Percentiles rank a stretch among this genome's conserved stretches.
These are phyloP conservation scores for Monosporascus cannonballus DNA, from an alignment of 2,329 filamentous ascomycete species.

Conservation along the genomic window DNA sequence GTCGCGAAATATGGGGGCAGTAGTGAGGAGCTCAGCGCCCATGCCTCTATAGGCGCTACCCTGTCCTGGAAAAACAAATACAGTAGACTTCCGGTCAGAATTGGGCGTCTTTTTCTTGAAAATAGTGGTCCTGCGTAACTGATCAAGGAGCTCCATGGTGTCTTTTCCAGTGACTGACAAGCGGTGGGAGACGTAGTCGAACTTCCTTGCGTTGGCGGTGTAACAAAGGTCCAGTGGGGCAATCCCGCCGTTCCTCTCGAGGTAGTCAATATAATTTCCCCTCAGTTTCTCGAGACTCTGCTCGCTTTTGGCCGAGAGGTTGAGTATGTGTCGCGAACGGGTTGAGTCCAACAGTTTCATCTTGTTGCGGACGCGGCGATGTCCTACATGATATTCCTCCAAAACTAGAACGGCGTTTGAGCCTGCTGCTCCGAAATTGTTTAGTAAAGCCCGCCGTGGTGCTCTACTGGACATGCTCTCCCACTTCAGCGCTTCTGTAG, in stretches of 20 bases:
- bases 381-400: slow-evolving; percentile 9
- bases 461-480: background rate
- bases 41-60: slow-evolving; percentile 25
- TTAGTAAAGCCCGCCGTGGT: slow-evolving; percentile 23
- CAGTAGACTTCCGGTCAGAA: background rate
- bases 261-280: slow-evolving; percentile 3
- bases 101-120: background rate
- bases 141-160: slow-evolving; percentile 1
- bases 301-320: slow-evolving; percentile 12
- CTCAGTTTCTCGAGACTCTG: slow-evolving; percentile 4
- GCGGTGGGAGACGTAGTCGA: slow-evolving; percentile 7
- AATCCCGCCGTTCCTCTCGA: slow-evolving; percentile 2
- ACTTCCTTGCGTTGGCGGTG: slow-evolving; percentile 14
- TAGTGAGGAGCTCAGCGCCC: slow-evolving; percentile 22
- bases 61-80: slow-evolving; percentile 30
- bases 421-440: slow-evolving; percentile 30
- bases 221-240: slow-evolving; percentile 14
- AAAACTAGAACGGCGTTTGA: slow-evolving; percentile 20
- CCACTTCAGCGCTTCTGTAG: slow-evolving; percentile 3
- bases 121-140: background rate
- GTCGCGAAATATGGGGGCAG: slow-evolving; percentile 19
- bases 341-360: background rate
- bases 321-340: slow-evolving; percentile 6
- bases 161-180: slow-evolving; percentile 7
- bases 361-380: background rate